Base-by-base conservation (phyloP, 106 monocot genomes). In the Apostasia shenzhenica region DNA sequence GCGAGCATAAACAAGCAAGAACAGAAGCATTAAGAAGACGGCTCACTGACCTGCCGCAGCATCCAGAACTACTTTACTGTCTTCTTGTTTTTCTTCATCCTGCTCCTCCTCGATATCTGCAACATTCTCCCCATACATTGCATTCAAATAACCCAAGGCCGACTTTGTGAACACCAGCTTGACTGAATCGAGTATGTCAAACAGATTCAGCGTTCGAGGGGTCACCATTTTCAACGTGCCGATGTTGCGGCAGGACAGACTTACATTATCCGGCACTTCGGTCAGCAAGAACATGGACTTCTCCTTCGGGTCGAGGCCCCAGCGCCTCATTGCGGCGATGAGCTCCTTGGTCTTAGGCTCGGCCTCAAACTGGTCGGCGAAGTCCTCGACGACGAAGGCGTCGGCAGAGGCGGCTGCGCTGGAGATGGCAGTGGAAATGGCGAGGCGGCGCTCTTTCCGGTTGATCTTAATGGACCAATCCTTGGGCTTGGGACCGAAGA, bases 401-500 rank as follows among this genome's bases (percentile, higher is more conserved):
- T 81, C 82, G 8, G 68, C 77, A 1, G 89, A 78, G 2, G 64
- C 48, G 45, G 77, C 88, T 9, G 86, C 92, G 60, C 86, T 92
- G 57, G 91, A 76, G 55, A 95, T 79, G 67, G 95, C 95, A 10
- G 95, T 95, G 55, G 95, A 95, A 26, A 95, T 63, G 48, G 95
- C 86, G 49, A 95, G 81, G 41, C 82, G 83, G 80, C 88, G 92
- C 89, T 95, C 95, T 89, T 92, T 95, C 80, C 95, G 88, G 81
- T 95, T 95, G 74, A 97, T 97, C 77, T 97, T 97, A 74, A 87
- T 77, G 86, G 76, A 76, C 95, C 95, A 97, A 75, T 97, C 95
- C 59, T 81, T 82, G 42, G 95, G 95, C 70, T 89, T 89, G 63
- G 92, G 95, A 45, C 89, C 95, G 70, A 92, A 92, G 66, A 92